Evolutionary conservation across 768 basidiomycete species (phyloP).

Genomic region (Ramaria sp.): DNA sequence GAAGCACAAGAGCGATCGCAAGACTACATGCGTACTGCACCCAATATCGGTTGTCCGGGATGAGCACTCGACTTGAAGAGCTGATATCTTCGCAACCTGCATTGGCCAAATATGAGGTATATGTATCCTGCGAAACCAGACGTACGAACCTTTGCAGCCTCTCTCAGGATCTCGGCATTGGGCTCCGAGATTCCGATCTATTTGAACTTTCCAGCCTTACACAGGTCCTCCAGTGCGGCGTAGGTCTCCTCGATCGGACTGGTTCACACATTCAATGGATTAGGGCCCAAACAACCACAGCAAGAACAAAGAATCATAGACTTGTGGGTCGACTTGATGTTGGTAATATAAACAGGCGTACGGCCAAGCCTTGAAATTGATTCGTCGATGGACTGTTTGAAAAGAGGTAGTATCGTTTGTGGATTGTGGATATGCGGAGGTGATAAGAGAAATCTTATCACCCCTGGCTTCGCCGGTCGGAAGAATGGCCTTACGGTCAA

Average conservation of each 20-base stretch:
- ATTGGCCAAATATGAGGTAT: background rate
- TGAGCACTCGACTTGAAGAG: conserved; percentile 9
- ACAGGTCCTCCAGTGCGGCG: background rate
- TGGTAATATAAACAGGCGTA: conserved; percentile 9
- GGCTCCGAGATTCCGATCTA: conserved; percentile 26
- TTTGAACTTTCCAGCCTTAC: conserved; percentile 25
- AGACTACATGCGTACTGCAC: background rate
- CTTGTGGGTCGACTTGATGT: conserved; percentile 8
- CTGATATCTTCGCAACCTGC: conserved; percentile 8
- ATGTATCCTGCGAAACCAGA: background rate
- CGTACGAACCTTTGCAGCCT: conserved; percentile 7
- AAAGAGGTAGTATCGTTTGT: conserved; percentile 4
- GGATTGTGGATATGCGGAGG: conserved; percentile 13
- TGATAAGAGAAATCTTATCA: background rate
- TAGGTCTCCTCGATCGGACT: conserved; percentile 10
- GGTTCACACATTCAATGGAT: background rate
- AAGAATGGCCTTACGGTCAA: conserved; percentile 1
- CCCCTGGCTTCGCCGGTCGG: conserved; percentile 1
- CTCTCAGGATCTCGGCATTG: background rate
- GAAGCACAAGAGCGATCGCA: background rate
- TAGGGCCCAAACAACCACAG: background rate
- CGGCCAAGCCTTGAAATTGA: conserved; percentile 6
- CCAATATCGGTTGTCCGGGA: conserved; percentile 10
- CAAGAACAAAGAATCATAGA: background rate
- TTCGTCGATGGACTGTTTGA: conserved; percentile 7